These are phyloP conservation scores for Leucosporidium scottii DNA, from an alignment of 768 basidiomycete genomes.

Conservation along the genomic window DNA sequence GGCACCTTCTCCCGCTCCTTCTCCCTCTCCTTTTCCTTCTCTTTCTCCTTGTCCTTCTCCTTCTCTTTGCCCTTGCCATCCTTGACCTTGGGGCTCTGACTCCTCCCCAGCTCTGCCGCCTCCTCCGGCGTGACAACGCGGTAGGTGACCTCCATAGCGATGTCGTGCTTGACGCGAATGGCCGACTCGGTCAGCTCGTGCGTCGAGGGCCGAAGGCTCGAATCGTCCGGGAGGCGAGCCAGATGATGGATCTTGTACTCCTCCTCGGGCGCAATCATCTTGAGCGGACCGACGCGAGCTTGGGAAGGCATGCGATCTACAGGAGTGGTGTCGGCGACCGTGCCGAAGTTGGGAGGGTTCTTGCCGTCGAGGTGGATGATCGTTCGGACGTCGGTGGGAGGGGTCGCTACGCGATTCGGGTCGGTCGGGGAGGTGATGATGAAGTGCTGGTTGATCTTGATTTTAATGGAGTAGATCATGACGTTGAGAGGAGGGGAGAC, in stretches of 20 bases:
- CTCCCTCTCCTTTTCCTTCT: neutral
- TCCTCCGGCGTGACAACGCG: neutral
- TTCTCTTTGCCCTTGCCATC: neutral
- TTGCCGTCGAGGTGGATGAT: constrained; percentile 28
- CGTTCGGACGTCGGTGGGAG: constrained; percentile 12
- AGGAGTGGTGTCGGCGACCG: constrained; percentile 5
- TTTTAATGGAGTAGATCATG: constrained; percentile 30
- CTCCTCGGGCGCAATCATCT: constrained; percentile 14
- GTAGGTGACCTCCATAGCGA: constrained; percentile 3
- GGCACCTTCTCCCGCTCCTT: neutral
- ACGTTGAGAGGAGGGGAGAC: constrained; percentile 23
- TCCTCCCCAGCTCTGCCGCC: neutral
- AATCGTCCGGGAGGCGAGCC: constrained; percentile 31
- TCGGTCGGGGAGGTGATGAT: constrained; percentile 18
- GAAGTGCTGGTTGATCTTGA: constrained; percentile 31
- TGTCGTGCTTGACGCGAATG: constrained; percentile 20
- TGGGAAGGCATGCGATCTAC: constrained; percentile 2
- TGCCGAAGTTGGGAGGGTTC: constrained; percentile 27
- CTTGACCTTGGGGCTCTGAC: no score
- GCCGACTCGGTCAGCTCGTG: constrained; percentile 21
- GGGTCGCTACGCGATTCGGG: constrained; percentile 1
- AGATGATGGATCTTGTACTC: constrained; percentile 28
- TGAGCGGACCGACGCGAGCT: constrained; percentile 18
- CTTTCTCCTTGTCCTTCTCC: constrained; percentile 1
- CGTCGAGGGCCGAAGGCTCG: constrained; percentile 29